Percentiles rank a stretch among this genome's conserved stretches.
Conservation (phyloP, 495 filamentous ascomycete genomes). For the Penicillium canariense region DNA sequence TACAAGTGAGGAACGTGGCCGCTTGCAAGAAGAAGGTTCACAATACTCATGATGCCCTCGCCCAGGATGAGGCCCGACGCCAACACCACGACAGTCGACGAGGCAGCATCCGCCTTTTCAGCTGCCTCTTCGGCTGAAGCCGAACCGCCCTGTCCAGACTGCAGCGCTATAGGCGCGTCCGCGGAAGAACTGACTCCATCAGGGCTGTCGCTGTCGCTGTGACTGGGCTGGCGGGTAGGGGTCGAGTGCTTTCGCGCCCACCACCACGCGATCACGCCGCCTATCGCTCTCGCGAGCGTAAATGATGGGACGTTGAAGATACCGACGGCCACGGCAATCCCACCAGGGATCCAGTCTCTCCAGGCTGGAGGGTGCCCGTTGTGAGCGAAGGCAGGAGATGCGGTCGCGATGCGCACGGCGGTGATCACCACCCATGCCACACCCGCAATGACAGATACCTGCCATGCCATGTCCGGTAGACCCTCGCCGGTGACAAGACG, state of each 20-base stretch:
- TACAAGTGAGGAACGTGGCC: constrained; percentile 69
- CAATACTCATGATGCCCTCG: constrained; percentile 90
- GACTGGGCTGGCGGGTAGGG: not conserved
- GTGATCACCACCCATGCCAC: constrained; percentile 69
- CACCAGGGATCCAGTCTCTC: constrained; percentile 69
- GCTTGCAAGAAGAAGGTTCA: constrained; percentile 83
- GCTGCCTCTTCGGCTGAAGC: constrained; percentile 24
- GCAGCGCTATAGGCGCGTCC: not conserved
- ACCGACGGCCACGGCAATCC: constrained; percentile 93
- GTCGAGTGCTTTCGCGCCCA: constrained; percentile 35
- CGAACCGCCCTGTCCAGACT: not conserved
- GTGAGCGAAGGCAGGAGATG: constrained; percentile 30
- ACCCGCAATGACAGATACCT: constrained; percentile 71
- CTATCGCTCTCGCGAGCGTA: constrained; percentile 83
- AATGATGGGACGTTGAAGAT: constrained; percentile 99
- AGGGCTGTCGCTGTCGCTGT: not conserved
- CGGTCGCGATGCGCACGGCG: constrained; percentile 57
- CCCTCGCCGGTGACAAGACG: constrained; percentile 91
- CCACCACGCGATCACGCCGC: constrained; percentile 83
- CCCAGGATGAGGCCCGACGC: constrained; percentile 85
- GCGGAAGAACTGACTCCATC: constrained; percentile 1
- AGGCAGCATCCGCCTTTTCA: constrained; percentile 41
- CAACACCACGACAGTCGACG: constrained; percentile 59
- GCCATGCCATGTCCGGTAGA: constrained; percentile 74
- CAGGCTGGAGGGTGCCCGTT: constrained; percentile 31